phyloP scores from a whole-genome alignment of 2,329 filamentous ascomycete genomes.

The Aspergillus niger region DNA sequence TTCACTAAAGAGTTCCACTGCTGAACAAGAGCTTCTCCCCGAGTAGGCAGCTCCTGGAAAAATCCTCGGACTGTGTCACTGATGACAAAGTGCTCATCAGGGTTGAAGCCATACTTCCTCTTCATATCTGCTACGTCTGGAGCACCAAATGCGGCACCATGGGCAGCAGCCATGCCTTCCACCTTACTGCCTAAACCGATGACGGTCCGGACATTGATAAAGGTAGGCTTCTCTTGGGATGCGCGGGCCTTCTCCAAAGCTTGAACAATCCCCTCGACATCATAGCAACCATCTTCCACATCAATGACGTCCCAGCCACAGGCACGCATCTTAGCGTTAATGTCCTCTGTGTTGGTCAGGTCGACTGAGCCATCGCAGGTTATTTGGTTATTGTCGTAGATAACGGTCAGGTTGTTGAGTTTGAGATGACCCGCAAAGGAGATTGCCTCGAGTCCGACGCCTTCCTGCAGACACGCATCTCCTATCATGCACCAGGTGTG shows the following conservation, averaged over 20 bases:
- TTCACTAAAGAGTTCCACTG: slow-evolving; percentile 53
- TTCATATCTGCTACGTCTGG: slow-evolving; percentile 61
- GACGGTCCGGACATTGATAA: slow-evolving; percentile 61
- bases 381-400: slow-evolving; percentile 64
- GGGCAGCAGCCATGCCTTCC: slow-evolving; percentile 53
- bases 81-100: slow-evolving; percentile 51
- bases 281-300: slow-evolving; percentile 55
- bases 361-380: slow-evolving; percentile 62
- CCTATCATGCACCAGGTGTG: slow-evolving; percentile 61
- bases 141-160: slow-evolving; percentile 60
- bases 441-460: slow-evolving; percentile 60
- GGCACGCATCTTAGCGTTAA: slow-evolving; percentile 61
- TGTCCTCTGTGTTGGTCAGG: slow-evolving; percentile 57
- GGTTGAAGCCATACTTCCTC: slow-evolving; percentile 52
- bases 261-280: slow-evolving; percentile 51
- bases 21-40: slow-evolving; percentile 51
- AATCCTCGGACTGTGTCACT: slow-evolving; percentile 53
- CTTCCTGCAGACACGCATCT: slow-evolving; percentile 62
- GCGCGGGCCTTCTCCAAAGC: slow-evolving; percentile 51
- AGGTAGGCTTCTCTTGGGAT: slow-evolving; percentile 54
- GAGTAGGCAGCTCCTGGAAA: slow-evolving; percentile 51
- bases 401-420: slow-evolving; percentile 59
- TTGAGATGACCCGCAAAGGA: slow-evolving; percentile 57
- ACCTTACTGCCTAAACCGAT: slow-evolving; percentile 56
- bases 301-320: slow-evolving; percentile 60